phyloP scores from a whole-genome alignment of 345 rosid genomes.

The Hibiscus tridactylites region DNA sequence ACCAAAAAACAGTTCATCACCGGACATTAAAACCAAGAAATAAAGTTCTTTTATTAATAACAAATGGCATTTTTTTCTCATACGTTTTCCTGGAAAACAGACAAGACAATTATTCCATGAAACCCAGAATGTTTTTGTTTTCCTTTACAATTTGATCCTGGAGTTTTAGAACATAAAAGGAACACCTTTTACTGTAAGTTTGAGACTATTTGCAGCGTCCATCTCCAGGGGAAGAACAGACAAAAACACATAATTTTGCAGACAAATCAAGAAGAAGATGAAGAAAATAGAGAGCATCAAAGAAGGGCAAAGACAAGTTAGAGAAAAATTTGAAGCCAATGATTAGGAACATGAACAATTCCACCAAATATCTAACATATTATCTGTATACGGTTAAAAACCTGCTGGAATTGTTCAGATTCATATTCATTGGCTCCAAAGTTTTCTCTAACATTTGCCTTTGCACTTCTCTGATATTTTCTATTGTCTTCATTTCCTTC shows the following conservation, averaged over 20 bases:
- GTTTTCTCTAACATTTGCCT: background rate
- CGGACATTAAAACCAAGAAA: no score
- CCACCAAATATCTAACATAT: background rate
- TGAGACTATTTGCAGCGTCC: no score
- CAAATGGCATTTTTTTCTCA: no score
- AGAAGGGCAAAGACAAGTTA: background rate
- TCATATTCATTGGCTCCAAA: background rate
- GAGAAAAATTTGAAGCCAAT: background rate
- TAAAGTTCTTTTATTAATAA: no score
- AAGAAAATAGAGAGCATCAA: background rate
- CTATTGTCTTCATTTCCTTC: background rate
- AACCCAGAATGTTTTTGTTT: background rate
- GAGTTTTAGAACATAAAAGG: background rate
- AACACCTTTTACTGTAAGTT: background rate
- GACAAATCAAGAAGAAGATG: background rate
- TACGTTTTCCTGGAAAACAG: no score
- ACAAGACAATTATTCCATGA: background rate
- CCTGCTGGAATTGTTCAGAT: background rate
- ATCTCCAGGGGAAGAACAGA: no score
- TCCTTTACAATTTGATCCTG: background rate
- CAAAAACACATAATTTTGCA: background rate
- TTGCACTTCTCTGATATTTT: background rate
- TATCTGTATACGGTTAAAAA: background rate
- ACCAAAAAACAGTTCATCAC: no score
- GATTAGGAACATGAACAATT: constrained; percentile 1